Evolutionary conservation across 139 green algal genomes (phyloP).

Genomic region (Ettlia oleoabundans): DNA sequence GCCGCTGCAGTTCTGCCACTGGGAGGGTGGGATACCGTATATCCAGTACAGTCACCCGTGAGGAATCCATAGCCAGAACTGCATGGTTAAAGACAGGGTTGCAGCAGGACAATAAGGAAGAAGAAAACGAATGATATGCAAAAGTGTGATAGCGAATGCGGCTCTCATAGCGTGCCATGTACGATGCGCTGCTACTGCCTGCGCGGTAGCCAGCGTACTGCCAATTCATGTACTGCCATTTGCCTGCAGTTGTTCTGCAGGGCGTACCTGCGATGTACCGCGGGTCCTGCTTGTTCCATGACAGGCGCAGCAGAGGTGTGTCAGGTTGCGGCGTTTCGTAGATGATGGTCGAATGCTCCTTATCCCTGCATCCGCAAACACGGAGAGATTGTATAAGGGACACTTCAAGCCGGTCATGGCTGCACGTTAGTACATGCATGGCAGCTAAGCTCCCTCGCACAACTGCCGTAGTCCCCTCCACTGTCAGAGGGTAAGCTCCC

Average conservation of each 20-base stretch:
- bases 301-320: slow-evolving; percentile 90
- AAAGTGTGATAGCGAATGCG: too few relatives aligned
- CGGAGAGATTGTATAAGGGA: too few relatives aligned
- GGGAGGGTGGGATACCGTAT: slow-evolving; percentile 91
- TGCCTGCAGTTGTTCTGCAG: too few relatives aligned
- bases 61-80: slow-evolving; percentile 78
- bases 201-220: too few relatives aligned
- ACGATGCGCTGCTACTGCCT: too few relatives aligned
- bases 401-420: background rate
- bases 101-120: too few relatives aligned
- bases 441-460: too few relatives aligned
- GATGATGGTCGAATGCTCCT: slow-evolving; percentile 98
- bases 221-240: background rate
- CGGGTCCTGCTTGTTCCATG: slow-evolving; percentile 98
- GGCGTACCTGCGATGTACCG: slow-evolving; percentile 86
- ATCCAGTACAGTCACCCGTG: slow-evolving; percentile 88
- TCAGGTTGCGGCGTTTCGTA: slow-evolving; percentile 88
- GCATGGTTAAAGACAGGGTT: background rate
- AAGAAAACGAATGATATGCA: too few relatives aligned
- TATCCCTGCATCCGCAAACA: slow-evolving; percentile 69
- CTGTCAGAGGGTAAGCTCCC: too few relatives aligned
- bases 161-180: too few relatives aligned
- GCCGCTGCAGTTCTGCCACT: slow-evolving; percentile 88
- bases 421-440: too few relatives aligned
- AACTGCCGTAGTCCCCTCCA: too few relatives aligned